A percentile compares a stretch with the other conserved stretches of the same genome.
Evolutionary conservation across 1,284 basidiomycete species (phyloP).

Genomic region (Irpex lacteus): DNA sequence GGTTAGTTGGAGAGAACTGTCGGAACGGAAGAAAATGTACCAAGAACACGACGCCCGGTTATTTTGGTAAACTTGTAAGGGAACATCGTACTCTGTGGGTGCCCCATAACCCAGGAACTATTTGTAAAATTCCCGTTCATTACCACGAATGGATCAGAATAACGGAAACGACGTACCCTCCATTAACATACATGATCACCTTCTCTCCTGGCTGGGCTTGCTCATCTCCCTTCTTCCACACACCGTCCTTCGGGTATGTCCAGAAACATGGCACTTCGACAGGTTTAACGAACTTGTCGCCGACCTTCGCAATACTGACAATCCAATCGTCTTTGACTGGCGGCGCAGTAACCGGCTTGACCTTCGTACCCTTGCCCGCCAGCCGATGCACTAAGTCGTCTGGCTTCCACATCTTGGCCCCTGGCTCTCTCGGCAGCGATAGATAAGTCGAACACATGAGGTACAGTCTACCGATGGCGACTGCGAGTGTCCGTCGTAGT

Average conservation of each 20-base stretch:
- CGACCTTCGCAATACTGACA: conserved; percentile 6
- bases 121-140: neutral
- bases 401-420: conserved; percentile 4
- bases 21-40: neutral
- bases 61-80: conserved; percentile 12
- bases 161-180: conserved; percentile 8
- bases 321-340: conserved; percentile 8
- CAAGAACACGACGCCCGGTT: conserved; percentile 7
- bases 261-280: conserved; percentile 10
- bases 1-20: neutral
- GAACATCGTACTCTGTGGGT: conserved; percentile 15
- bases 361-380: conserved; percentile 6
- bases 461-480: conserved; percentile 10
- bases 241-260: conserved; percentile 5
- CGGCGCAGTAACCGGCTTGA: conserved; percentile 8
- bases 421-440: conserved; percentile 7
- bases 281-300: conserved; percentile 1
- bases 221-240: conserved; percentile 3
- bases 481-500: conserved; percentile 7
- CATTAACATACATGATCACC: conserved; percentile 11
- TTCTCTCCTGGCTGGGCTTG: conserved; percentile 1
- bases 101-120: conserved; percentile 16
- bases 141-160: neutral
- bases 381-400: neutral
- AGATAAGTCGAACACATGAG: conserved; percentile 11